Base-by-base conservation (phyloP, 768 basidiomycete species). In the Rossbeevera mucosa region DNA sequence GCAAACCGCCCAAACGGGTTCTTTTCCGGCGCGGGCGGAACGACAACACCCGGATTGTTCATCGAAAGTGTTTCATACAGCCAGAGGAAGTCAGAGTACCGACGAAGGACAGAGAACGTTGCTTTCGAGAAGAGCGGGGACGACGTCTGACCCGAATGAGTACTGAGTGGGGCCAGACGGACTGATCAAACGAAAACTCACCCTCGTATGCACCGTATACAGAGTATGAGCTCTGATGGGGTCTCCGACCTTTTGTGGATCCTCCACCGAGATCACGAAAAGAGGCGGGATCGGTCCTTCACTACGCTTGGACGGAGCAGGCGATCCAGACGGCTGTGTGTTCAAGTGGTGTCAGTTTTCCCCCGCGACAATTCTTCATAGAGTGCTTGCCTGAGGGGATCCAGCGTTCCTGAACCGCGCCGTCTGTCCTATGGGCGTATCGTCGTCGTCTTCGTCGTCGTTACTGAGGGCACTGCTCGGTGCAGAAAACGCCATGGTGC, bases 51-150 rank as follows among this genome's bases (percentile, higher is more conserved):
- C 3, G 95, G 94, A 64, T 98, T 98, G 70, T 97, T 97, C 59
- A 72, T 66, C 0, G 85, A 86, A 2, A 99, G 79, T 0, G 87
- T 83, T 62, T 94, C 92, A 68, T 91, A 96, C 1, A 99, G 71
- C 96, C 96, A 98, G 18, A 97, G 79, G 63, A 98, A 99, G 70
- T 99, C 95, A 6, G 91, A 93, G 70, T 96, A 99, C 28, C 96
- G 85, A n/a, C 96, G 81, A 1, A 99, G 82, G 47, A 97, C 96
- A 2, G 94, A 94, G 68, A 96, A 95, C 1, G 83, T 74, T 1
- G 85, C 80, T 74, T 90, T 91, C 58, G 84, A 81, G 72, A 80
- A 98, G 22, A 86, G 71, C 0, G 90, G 85, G 4, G 92, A 94
- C 7, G 86, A 91, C 0, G 94, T 96, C 87, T 91, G 11, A 33